These are phyloP conservation scores for Alectoria sarmentosa DNA, from an alignment of 495 filamentous ascomycete genomes.

Conservation along the genomic window DNA sequence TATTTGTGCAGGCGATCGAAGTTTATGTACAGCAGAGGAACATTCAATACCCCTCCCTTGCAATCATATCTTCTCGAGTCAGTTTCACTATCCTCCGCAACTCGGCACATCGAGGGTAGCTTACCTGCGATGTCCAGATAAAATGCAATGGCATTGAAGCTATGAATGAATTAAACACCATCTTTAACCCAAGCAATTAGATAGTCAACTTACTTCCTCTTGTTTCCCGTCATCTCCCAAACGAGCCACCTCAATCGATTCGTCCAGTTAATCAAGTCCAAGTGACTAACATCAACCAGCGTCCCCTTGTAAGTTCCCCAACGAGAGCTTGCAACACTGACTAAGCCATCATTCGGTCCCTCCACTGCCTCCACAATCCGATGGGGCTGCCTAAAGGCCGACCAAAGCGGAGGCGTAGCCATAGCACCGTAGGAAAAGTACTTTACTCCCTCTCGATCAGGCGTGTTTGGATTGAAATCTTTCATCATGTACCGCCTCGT, in stretches of 20 bases:
- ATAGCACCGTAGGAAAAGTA: slow-evolving; percentile 92
- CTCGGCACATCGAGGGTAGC: slow-evolving; percentile 13
- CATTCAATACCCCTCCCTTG: slow-evolving; percentile 29
- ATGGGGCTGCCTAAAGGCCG: slow-evolving; percentile 68
- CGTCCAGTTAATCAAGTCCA: slow-evolving; percentile 95
- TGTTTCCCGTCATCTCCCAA: slow-evolving; percentile 59
- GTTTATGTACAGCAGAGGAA: neutral
- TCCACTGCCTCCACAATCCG: slow-evolving; percentile 60
- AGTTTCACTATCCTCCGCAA: neutral
- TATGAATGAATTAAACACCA: slow-evolving; percentile 29
- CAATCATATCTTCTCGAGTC: slow-evolving; percentile 32
- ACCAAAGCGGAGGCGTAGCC: slow-evolving; percentile 58
- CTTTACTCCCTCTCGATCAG: slow-evolving; percentile 64
- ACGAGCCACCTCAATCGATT: slow-evolving; percentile 71
- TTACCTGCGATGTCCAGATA: slow-evolving; percentile 81
- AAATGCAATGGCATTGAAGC: slow-evolving; percentile 93
- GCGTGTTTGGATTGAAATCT: slow-evolving; percentile 74
- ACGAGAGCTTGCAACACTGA: slow-evolving; percentile 74
- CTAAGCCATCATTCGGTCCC: slow-evolving; percentile 87
- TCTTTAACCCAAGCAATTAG: neutral
- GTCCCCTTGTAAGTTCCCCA: slow-evolving; percentile 96
- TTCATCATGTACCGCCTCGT: slow-evolving; percentile 74
- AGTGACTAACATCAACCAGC: slow-evolving; percentile 76
- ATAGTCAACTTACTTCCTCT: slow-evolving; percentile 43
- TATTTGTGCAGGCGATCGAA: slow-evolving; percentile 1